Conservation (phyloP, 2,329 filamentous ascomycete genomes). For the Phoma sp. region DNA sequence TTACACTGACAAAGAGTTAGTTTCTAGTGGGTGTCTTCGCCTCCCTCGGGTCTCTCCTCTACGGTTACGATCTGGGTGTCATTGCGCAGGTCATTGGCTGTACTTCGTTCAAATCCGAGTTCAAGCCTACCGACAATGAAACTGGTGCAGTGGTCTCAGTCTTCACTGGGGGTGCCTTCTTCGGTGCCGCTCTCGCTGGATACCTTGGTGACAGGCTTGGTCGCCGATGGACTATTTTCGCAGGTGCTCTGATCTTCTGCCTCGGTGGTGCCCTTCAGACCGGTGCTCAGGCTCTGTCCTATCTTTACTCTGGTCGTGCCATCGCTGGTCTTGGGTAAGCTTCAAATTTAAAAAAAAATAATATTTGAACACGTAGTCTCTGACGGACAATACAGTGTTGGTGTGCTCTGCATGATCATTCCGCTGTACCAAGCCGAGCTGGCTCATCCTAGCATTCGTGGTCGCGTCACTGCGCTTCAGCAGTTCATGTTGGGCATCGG, state of each 20-base stretch:
- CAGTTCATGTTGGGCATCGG: conserved; percentile 85
- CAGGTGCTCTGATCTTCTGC: conserved; percentile 73
- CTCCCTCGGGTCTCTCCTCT: conserved; percentile 64
- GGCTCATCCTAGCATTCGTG: conserved; percentile 78
- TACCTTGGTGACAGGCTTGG: conserved; percentile 68
- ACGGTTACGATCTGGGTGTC: conserved; percentile 66
- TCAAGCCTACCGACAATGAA: conserved; percentile 50
- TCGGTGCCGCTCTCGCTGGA: conserved; percentile 70
- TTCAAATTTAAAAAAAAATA: conserved; percentile 7
- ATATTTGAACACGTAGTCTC: not conserved
- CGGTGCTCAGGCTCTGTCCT: conserved; percentile 64
- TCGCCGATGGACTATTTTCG: conserved; percentile 72
- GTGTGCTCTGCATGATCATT: conserved; percentile 67
- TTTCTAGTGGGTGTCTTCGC: conserved; percentile 66
- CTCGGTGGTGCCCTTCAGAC: conserved; percentile 77
- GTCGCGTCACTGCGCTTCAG: conserved; percentile 74
- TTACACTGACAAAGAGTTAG: conserved; percentile 38
- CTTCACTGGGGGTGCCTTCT: conserved; percentile 78
- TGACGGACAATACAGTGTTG: conserved; percentile 54
- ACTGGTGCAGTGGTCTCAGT: conserved; percentile 76
- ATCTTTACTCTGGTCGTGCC: conserved; percentile 72
- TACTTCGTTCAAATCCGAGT: conserved; percentile 50
- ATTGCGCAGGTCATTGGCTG: conserved; percentile 63
- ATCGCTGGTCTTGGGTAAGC: conserved; percentile 70
- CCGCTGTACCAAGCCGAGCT: conserved; percentile 81